phyloP scores from a whole-genome alignment of 2,329 filamentous ascomycete genomes.

The Aspergillus ochraceus region DNA sequence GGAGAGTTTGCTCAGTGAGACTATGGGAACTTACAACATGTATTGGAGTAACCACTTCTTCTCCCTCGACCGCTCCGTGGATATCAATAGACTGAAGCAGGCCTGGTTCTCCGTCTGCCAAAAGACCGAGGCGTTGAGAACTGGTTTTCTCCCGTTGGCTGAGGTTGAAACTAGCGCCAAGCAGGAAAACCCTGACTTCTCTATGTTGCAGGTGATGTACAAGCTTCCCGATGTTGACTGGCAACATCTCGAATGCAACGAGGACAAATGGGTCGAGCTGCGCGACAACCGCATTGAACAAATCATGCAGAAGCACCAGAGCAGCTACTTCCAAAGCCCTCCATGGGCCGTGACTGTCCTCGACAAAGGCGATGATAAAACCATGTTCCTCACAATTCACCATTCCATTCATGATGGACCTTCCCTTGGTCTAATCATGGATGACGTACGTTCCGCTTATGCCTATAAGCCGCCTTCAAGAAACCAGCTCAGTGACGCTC shows the following conservation, averaged over 20 bases:
- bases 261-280: conserved; percentile 13
- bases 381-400: conserved; percentile 40
- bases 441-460: conserved; percentile 28
- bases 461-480: conserved; percentile 19
- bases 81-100: conserved; percentile 28
- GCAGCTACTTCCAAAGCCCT: conserved; percentile 29
- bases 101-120: conserved; percentile 34
- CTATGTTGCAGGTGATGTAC: conserved; percentile 32
- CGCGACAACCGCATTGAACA: conserved; percentile 20
- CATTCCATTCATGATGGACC: conserved; percentile 36
- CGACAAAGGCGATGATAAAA: conserved; percentile 19
- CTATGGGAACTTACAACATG: conserved; percentile 35
- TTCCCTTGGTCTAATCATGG: conserved; percentile 29
- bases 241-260: conserved; percentile 17
- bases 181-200: conserved; percentile 16
- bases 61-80: conserved; percentile 26
- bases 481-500: conserved; percentile 28
- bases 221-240: conserved; percentile 26
- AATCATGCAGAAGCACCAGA: conserved; percentile 27
- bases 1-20: conserved; percentile 42
- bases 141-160: conserved; percentile 36
- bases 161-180: conserved; percentile 14
- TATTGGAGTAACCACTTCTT: conserved; percentile 45
- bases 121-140: conserved; percentile 38
- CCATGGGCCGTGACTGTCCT: conserved; percentile 41